Conservation (phyloP, 805 yeast genomes). For the Candida germanica region DNA sequence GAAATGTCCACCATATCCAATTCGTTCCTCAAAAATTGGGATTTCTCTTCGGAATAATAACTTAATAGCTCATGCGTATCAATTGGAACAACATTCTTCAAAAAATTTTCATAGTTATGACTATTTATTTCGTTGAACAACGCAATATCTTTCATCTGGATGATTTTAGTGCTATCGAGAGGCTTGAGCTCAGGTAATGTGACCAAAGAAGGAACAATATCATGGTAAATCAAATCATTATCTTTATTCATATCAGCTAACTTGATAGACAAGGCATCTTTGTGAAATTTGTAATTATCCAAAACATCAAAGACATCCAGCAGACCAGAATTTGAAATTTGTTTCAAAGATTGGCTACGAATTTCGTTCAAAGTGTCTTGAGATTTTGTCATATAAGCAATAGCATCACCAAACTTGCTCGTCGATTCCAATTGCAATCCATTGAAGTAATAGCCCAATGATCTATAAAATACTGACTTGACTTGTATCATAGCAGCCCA, state of each 20-base stretch:
- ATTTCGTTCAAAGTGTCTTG: constrained; percentile 36
- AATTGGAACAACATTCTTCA: constrained; percentile 79
- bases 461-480: constrained; percentile 53
- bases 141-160: constrained; percentile 47
- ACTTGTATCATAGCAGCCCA: constrained; percentile 55
- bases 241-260: constrained; percentile 60
- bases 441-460: constrained; percentile 60
- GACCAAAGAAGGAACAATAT: constrained; percentile 58
- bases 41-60: constrained; percentile 85
- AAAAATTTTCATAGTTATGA: constrained; percentile 49
- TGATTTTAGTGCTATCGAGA: constrained; percentile 63
- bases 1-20: constrained; percentile 74
- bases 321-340: constrained; percentile 20
- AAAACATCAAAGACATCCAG: constrained; percentile 34
- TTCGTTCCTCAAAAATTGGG: constrained; percentile 68
- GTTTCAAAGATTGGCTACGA: constrained; percentile 24
- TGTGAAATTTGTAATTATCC: constrained; percentile 41
- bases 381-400: constrained; percentile 60
- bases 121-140: constrained; percentile 43
- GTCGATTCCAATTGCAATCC: constrained; percentile 52
- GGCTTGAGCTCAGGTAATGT: constrained; percentile 64
- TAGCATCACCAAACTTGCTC: constrained; percentile 70
- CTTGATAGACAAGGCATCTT: constrained; percentile 37
- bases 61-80: constrained; percentile 85
- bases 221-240: constrained; percentile 88